Percentiles rank a stretch among this genome's conserved stretches.
phyloP scores from a whole-genome alignment of 2,329 filamentous ascomycete species.

The Sphaceloma murrayae region DNA sequence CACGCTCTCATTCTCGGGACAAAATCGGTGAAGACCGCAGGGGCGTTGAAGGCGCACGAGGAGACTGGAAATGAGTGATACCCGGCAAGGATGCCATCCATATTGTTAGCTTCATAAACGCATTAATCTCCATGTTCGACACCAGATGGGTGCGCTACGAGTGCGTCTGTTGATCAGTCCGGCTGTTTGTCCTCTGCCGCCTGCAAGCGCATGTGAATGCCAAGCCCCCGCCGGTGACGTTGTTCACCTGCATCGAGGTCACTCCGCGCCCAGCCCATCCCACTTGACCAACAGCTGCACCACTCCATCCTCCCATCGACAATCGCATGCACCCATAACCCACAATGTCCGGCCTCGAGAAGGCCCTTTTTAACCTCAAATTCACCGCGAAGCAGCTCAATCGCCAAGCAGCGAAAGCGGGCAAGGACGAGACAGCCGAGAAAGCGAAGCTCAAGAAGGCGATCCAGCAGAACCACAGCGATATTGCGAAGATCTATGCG shows the following conservation, averaged over 20 bases:
- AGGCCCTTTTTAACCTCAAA: slow-evolving; percentile 54
- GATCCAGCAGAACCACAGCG: slow-evolving; percentile 49
- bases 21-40: too few species aligned
- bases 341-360: slow-evolving; percentile 51
- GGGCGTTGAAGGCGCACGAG: too few species aligned
- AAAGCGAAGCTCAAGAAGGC: slow-evolving; percentile 55
- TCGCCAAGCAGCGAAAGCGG: slow-evolving; percentile 51
- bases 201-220: slow-evolving; percentile 15
- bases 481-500: slow-evolving; percentile 55
- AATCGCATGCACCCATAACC: slow-evolving; percentile 16
- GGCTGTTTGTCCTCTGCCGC: too few species aligned
- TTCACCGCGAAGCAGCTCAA: slow-evolving; percentile 56
- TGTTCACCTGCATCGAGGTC: background rate
- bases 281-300: slow-evolving; percentile 1
- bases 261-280: slow-evolving; percentile 8
- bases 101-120: background rate
- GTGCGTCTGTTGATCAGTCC: too few species aligned
- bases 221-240: slow-evolving; percentile 11
- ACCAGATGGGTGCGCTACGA: too few species aligned
- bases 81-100: slow-evolving; percentile 8
- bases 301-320: background rate
- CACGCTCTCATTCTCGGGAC: too few species aligned
- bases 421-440: slow-evolving; percentile 51
- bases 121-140: too few species aligned
- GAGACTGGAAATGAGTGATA: background rate